Conservation (phyloP, 768 basidiomycete genomes). For the Asterophora lycoperdoides region DNA sequence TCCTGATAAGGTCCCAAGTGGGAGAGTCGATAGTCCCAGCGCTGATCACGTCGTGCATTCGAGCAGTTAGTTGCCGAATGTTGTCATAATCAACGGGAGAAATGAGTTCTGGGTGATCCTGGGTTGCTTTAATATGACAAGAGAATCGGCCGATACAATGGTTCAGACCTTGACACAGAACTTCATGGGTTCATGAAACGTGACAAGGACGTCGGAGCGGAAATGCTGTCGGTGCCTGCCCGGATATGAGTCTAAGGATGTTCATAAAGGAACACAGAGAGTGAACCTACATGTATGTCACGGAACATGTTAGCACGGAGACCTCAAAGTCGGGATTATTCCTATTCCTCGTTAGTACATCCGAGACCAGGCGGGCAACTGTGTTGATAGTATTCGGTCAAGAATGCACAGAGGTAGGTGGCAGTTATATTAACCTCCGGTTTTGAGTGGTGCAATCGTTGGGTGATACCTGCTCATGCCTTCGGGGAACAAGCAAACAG, state of each 20-base stretch:
- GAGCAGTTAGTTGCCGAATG: slow-evolving; percentile 56
- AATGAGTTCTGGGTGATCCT: slow-evolving; percentile 72
- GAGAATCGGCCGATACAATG: background rate
- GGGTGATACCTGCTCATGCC: slow-evolving; percentile 84
- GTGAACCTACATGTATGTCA: slow-evolving; percentile 68
- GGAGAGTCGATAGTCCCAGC: slow-evolving; percentile 81
- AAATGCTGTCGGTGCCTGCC: slow-evolving; percentile 80
- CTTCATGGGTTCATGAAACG: slow-evolving; percentile 66
- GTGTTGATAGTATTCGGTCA: slow-evolving; percentile 1
- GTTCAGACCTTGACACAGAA: slow-evolving; percentile 58
- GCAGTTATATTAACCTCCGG: slow-evolving; percentile 54
- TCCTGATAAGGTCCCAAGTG: slow-evolving; percentile 74
- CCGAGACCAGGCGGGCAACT: slow-evolving; percentile 82
- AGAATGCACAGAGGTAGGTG: background rate
- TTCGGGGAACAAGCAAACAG: slow-evolving; percentile 82
- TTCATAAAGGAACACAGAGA: background rate
- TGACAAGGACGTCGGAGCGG: slow-evolving; percentile 82
- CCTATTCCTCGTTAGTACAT: slow-evolving; percentile 66
- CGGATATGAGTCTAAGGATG: background rate
- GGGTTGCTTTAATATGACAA: slow-evolving; percentile 5
- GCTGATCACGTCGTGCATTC: slow-evolving; percentile 65
- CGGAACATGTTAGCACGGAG: slow-evolving; percentile 69
- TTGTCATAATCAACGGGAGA: slow-evolving; percentile 58
- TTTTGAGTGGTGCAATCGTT: slow-evolving; percentile 82
- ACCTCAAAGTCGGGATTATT: slow-evolving; percentile 68